phyloP scores from a whole-genome alignment of 805 yeast genomes.

The Suhomyces pyralidae region DNA sequence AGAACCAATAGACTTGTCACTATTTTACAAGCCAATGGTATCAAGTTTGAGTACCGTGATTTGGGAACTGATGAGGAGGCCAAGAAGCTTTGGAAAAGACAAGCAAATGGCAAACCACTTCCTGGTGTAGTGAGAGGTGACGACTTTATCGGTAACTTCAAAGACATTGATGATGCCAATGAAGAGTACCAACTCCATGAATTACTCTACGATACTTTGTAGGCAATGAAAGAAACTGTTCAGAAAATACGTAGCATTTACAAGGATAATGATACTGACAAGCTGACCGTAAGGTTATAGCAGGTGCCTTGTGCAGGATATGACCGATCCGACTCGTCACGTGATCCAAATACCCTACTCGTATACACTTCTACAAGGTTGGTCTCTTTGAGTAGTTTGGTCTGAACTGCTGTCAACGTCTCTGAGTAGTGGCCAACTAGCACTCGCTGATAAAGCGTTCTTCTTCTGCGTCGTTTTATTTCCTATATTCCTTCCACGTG shows the following conservation, averaged over 20 bases:
- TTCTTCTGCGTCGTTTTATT: too few species aligned
- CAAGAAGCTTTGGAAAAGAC: conserved; percentile 77
- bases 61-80: conserved; percentile 87
- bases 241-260: too few species aligned
- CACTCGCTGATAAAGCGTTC: too few species aligned
- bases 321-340: too few species aligned
- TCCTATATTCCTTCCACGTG: neutral
- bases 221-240: neutral
- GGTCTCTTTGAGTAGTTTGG: too few species aligned
- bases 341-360: too few species aligned
- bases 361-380: too few species aligned
- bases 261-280: too few species aligned
- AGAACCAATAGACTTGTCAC: conserved; percentile 75
- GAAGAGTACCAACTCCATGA: conserved; percentile 69
- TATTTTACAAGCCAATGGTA: conserved; percentile 69
- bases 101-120: conserved; percentile 64
- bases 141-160: conserved; percentile 80
- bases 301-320: too few species aligned
- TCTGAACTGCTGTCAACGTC: too few species aligned
- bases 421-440: too few species aligned
- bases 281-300: too few species aligned
- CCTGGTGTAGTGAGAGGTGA: conserved; percentile 87
- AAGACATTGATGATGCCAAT: conserved; percentile 81
- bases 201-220: conserved; percentile 59
- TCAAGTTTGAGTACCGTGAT: conserved; percentile 68